Base-by-base conservation (phyloP, 371 early-diverging fungal genomes). In the Ecytonucleospora hepatopenaei region DNA sequence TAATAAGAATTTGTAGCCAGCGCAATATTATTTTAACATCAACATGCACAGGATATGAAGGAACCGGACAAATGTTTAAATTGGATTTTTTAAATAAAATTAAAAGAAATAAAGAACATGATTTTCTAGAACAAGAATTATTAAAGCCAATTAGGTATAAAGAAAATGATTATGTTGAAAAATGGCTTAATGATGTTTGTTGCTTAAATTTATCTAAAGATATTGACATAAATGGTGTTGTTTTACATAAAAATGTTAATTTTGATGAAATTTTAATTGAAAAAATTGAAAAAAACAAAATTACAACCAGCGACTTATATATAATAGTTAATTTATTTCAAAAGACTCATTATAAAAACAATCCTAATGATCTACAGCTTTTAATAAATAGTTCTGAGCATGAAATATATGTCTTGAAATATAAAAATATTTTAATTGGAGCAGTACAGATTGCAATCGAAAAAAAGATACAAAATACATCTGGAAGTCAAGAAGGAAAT, bases 1-100 rank as follows among this genome's bases (percentile, higher is more conserved):
- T 96, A 4, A 86, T 86, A 75, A 85, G 85, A 32, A 83, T 95
- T 28, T 77, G 96, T 63, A 92, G 92, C 27, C 88, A 90, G 23
- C 92, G 92, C 75, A 83, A 93, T 15, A 90, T 93, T 16, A 91
- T 94, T 68, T 90, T 97, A 89, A 89, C 98, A 0, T 92, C 95
- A 8, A 97, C 98, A 32, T 90, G 92, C 72, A 91, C 91, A 74
- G 98, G 98, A 56, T 97, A 97, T 80, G 98, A 97, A 83, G 98
- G 98, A 62, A 97, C 98, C 0, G 98, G 98, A 33, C 85, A 94
- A 55, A 90, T 94, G 4, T 84, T 97, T 47, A 88, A 91, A 23
- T 83, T 92, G 35, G 95, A 95, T 79, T 83, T 97, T 84, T 91
- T 69, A 84, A 91, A 79, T 87, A 90, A 77, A 82, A 89, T 56